Base-by-base conservation (phyloP, 2,329 filamentous ascomycete species). In the Phaeosphaeria sp. region DNA sequence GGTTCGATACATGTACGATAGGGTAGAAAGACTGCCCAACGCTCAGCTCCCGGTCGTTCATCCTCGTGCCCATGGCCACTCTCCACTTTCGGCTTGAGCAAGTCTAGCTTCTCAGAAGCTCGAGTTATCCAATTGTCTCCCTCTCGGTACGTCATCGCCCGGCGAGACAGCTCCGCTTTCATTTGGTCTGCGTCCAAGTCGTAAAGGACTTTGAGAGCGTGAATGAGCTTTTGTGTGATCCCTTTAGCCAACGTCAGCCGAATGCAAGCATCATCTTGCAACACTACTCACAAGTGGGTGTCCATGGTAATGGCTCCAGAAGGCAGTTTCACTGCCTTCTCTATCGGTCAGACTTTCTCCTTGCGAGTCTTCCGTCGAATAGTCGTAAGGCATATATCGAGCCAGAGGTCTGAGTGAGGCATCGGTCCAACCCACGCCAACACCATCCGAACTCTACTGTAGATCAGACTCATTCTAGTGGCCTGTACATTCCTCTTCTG, bases 401-500 rank as follows among this genome's bases (percentile, higher is more conserved):
- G 46, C 22, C n/a, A 33, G n/a, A 18, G 46, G 46, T n/a, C 3
- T 27, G n/a, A 48, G 46, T n/a, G 46, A 27, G 17, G 25, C 13
- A 48, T 50, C 30, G 7, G 22, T 39, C 18, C 48, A 22, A 50
- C 30, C 48, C 27, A 50, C 13, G 41, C 48, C 10, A 50, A 4
- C 3, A 50, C 30, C 2, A 7, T 22, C 18, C 11, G 30, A 25
- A 30, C 48, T 25, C 11, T 22, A 17, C 4, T n/a, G n/a, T 22
- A 50, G 18, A 50, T 41, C 15, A 17, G 9, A 4, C 46, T 23
- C 48, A 50, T 41, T 7, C 33, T 39, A 5, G 18, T 17, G 10
- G 41, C 48, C 30, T 50, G 48, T 15, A 39, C 10, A 20, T 42
- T 50, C 20, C 23, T 50, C 48, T 50, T n/a, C n/a, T n/a, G n/a